phyloP scores from a whole-genome alignment of 805 yeast genomes.

The Hanseniaspora thailandica region DNA sequence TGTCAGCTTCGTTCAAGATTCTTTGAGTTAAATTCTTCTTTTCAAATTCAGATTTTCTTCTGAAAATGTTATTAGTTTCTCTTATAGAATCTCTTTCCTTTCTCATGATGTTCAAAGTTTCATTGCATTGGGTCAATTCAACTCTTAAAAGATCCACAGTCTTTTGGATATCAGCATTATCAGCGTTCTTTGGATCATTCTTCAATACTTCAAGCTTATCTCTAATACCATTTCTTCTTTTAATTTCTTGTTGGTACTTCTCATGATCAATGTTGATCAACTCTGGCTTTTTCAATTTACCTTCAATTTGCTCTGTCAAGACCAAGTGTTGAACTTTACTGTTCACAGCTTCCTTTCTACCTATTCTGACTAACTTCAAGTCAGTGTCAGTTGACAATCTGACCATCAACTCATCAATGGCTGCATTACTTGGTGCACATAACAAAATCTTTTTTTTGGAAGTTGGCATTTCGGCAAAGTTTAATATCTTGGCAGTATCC shows the following conservation, averaged over 20 bases:
- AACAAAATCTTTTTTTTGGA: conserved; percentile 52
- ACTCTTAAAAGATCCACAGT: conserved; percentile 43
- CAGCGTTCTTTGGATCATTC: neutral
- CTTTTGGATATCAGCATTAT: conserved; percentile 34
- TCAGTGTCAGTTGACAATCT: conserved; percentile 63
- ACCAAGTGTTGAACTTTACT: conserved; percentile 71
- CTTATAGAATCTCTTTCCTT: conserved; percentile 65
- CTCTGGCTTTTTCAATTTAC: conserved; percentile 34
- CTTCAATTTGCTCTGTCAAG: conserved; percentile 75
- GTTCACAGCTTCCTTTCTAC: conserved; percentile 80
- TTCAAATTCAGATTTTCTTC: conserved; percentile 66
- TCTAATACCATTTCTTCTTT: conserved; percentile 47
- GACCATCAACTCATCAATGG: conserved; percentile 86
- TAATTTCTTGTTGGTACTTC: conserved; percentile 35
- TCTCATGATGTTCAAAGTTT: conserved; percentile 56
- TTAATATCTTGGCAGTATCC: conserved; percentile 26
- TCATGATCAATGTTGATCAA: conserved; percentile 28
- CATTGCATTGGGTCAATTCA: conserved; percentile 31
- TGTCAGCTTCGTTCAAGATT: conserved; percentile 12
- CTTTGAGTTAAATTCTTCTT: conserved; percentile 41
- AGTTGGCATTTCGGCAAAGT: conserved; percentile 25
- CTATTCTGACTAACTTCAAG: conserved; percentile 74
- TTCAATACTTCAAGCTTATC: conserved; percentile 28
- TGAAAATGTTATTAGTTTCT: conserved; percentile 55
- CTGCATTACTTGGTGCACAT: conserved; percentile 98